phyloP scores from a whole-genome alignment of 2,329 filamentous ascomycete genomes.

The Clonostachys chloroleuca region DNA sequence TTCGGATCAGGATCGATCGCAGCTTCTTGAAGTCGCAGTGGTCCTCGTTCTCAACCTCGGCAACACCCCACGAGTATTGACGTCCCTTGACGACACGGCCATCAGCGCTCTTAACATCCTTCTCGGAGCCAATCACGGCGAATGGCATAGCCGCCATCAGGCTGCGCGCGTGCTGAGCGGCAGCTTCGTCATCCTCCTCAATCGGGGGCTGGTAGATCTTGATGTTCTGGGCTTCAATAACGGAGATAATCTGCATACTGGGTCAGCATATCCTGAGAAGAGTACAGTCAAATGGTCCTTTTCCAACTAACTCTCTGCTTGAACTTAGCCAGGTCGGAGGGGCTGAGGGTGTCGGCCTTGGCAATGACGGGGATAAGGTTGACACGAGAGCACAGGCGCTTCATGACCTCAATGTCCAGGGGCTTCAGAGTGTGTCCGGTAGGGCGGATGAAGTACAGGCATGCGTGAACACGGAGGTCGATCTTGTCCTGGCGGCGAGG shows the following conservation, averaged over 20 bases:
- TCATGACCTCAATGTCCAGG: slow-evolving; percentile 99
- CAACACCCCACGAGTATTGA: slow-evolving; percentile 98
- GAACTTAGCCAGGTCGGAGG: slow-evolving; percentile 85
- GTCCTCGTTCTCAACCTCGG: slow-evolving; percentile 99
- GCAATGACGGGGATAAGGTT: slow-evolving; percentile 98
- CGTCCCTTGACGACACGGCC: slow-evolving; percentile 97
- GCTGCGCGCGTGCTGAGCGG: slow-evolving; percentile 88
- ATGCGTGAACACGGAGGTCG: slow-evolving; percentile 96
- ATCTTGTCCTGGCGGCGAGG: slow-evolving; percentile 98
- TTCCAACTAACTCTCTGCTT: slow-evolving; percentile 76
- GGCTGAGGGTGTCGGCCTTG: slow-evolving; percentile 97
- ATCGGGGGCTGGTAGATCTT: slow-evolving; percentile 98
- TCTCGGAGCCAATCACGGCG: slow-evolving; percentile 97
- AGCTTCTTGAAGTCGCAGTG: slow-evolving; percentile 99
- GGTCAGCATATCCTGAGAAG: slow-evolving; percentile 14
- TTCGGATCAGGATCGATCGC: slow-evolving; percentile 95
- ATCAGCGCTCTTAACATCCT: slow-evolving; percentile 95
- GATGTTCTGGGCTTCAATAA: slow-evolving; percentile 97
- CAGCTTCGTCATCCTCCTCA: slow-evolving; percentile 97
- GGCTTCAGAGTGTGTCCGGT: slow-evolving; percentile 98
- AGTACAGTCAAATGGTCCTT: neutral
- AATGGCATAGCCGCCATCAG: slow-evolving; percentile 98
- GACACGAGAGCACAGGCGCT: slow-evolving; percentile 94
- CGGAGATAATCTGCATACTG: slow-evolving; percentile 70
- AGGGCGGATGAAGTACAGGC: slow-evolving; percentile 97